Evolutionary conservation across 768 basidiomycete species (phyloP).

Genomic region (Postia placenta): DNA sequence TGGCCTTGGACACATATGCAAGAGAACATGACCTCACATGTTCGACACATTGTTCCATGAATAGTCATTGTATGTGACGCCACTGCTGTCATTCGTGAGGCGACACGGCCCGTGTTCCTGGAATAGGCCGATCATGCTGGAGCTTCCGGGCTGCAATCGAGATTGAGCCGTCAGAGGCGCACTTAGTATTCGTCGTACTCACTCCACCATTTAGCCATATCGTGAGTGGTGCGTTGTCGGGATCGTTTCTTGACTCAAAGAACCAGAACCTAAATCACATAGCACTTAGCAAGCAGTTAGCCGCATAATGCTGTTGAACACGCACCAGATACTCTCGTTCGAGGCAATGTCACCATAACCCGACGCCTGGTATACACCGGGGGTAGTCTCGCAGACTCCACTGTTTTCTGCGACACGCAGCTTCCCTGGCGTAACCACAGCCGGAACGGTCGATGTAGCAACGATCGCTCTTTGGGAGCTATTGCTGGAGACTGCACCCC

Average conservation of each 20-base stretch:
- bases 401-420: conserved; percentile 56
- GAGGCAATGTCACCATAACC: conserved; percentile 58
- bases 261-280: conserved; percentile 67
- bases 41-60: conserved; percentile 57
- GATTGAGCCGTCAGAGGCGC: too few species aligned
- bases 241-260: conserved; percentile 57
- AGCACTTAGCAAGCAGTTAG: too few species aligned
- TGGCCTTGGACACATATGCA: not conserved
- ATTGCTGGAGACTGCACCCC: conserved; percentile 37
- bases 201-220: conserved; percentile 61
- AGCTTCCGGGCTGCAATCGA: conserved; percentile 30
- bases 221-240: conserved; percentile 54
- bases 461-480: not conserved
- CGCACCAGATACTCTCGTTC: conserved; percentile 52
- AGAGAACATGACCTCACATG: conserved; percentile 22
- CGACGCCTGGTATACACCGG: conserved; percentile 55
- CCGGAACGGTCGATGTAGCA: not conserved
- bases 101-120: conserved; percentile 37
- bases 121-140: conserved; percentile 32
- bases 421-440: not conserved
- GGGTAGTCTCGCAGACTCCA: conserved; percentile 58
- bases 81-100: conserved; percentile 46
- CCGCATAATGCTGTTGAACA: not conserved
- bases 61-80: conserved; percentile 44
- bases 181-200: conserved; percentile 12